Evolutionary conservation across 2,329 filamentous ascomycete species (phyloP), one percentile per base, ranked within the genome.

Genomic region (Xylariomycetidae sp.): DNA sequence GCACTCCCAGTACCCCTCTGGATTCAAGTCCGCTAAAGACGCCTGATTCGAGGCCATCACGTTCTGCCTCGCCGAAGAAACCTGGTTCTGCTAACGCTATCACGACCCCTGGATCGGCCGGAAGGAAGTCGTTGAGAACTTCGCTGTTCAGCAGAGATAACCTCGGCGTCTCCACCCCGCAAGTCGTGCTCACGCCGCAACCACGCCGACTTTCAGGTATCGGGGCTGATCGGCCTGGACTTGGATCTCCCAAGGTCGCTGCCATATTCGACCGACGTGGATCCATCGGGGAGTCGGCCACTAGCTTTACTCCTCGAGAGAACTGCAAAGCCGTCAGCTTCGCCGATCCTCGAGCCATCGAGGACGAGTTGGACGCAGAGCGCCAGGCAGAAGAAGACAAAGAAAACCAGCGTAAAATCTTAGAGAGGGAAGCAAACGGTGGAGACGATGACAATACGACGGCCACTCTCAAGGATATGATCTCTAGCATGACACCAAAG

Each of bases 401-500:
- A 34, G 79, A 84, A 50, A 74, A 72, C 48, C 65, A 68, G 8
- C 67, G 72, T n/a, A 68, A 61, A 29, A 69, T 74, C 27, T 60
- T 74, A 14, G 68, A 76, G 47, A 65, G 70, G 19, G 71, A 74
- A 46, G 65, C 61, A 5, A 59, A 73, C 46, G 59, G 64, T 32
- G 59, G 54, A 18, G 69, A 72, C 22, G 74, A 79, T 20, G 72
- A 67, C 29, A 81, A 85, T 42, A 67, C 65, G 3, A 83, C 82
- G 0, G 58, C 79, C 22, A 85, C 77, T 41, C 61, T 90, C 26
- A 82, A 76, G 42, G 82, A 86, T 43, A 81, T 87, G 74, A 90
- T 90, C 39, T 72, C 82, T 40, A 83, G 76, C 36, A 67, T 90
- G 42, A 87, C 82, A 16, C 85, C 85, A 0, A 85, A 84, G 58